phyloP scores from a whole-genome alignment of 495 filamentous ascomycete species.

The Penicillium samsonianum region DNA sequence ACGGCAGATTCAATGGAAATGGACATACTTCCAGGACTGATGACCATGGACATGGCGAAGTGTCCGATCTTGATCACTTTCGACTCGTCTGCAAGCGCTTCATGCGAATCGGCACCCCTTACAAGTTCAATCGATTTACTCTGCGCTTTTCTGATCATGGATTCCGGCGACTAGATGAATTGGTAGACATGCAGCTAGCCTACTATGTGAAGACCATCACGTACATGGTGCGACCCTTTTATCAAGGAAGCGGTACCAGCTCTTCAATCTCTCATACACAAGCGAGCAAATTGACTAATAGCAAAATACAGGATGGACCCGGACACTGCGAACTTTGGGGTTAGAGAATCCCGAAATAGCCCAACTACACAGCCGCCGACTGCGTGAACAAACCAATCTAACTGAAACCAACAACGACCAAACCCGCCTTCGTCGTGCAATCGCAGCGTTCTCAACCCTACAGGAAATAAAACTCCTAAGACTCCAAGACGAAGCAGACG shows the following conservation, averaged over 20 bases:
- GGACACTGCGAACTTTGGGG: constrained; percentile 26
- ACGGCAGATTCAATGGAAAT: constrained; percentile 11
- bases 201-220: constrained; percentile 66
- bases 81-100: constrained; percentile 63
- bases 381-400: constrained; percentile 37
- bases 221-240: constrained; percentile 73
- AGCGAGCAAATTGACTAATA: constrained; percentile 22
- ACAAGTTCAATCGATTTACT: constrained; percentile 60
- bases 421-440: constrained; percentile 52
- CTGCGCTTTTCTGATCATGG: constrained; percentile 62
- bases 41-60: constrained; percentile 31
- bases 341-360: constrained; percentile 24
- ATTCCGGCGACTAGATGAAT: constrained; percentile 55
- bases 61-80: constrained; percentile 49
- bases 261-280: constrained; percentile 26
- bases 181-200: constrained; percentile 55
- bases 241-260: constrained; percentile 51
- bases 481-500: constrained; percentile 60
- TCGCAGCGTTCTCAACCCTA: constrained; percentile 58
- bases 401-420: constrained; percentile 33
- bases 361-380: constrained; percentile 32
- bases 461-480: constrained; percentile 68
- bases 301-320: constrained; percentile 36
- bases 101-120: constrained; percentile 59
- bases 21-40: neutral